Evolutionary conservation across 1,284 basidiomycete genomes (phyloP).

Genomic region (Trichosporon asahii): DNA sequence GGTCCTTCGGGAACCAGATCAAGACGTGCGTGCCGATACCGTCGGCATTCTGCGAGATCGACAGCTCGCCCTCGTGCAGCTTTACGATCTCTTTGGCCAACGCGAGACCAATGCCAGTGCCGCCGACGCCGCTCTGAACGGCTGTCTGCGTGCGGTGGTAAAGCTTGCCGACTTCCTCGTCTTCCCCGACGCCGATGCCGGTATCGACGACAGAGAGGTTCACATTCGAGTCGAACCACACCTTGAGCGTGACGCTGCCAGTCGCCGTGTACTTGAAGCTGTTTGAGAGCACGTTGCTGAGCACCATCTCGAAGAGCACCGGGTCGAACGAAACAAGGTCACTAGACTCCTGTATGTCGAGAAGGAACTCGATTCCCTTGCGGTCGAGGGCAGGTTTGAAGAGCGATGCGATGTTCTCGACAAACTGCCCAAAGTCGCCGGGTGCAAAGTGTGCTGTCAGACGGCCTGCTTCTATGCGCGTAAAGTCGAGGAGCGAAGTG

Average conservation of each 20-base stretch:
- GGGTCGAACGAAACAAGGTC: conserved; percentile 39
- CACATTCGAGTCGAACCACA: conserved; percentile 27
- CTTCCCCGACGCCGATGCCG: conserved; percentile 40
- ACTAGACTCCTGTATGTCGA: conserved; percentile 27
- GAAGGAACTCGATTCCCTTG: conserved; percentile 31
- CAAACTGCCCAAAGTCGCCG: conserved; percentile 36
- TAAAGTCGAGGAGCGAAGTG: conserved; percentile 36
- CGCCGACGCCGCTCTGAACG: conserved; percentile 15
- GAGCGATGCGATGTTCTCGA: conserved; percentile 40
- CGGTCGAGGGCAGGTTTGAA: conserved; percentile 37
- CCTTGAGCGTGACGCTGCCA: conserved; percentile 25
- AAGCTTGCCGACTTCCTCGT: conserved; percentile 19
- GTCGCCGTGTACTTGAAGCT: conserved; percentile 34
- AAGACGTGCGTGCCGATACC: conserved; percentile 5
- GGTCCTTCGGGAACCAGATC: conserved; percentile 12
- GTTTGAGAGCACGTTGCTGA: conserved; percentile 41
- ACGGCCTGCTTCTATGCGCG: conserved; percentile 35
- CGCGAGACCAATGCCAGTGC: conserved; percentile 20
- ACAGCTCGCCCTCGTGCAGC: conserved; percentile 50
- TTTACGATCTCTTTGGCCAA: conserved; percentile 48
- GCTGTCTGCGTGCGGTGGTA: conserved; percentile 21
- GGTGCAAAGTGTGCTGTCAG: conserved; percentile 38
- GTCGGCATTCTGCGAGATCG: conserved; percentile 26
- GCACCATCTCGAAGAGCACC: conserved; percentile 47
- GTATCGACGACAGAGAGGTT: conserved; percentile 41